Base-by-base conservation (phyloP, 1,284 basidiomycete genomes). In the Apiotrichum veenhuisii region DNA sequence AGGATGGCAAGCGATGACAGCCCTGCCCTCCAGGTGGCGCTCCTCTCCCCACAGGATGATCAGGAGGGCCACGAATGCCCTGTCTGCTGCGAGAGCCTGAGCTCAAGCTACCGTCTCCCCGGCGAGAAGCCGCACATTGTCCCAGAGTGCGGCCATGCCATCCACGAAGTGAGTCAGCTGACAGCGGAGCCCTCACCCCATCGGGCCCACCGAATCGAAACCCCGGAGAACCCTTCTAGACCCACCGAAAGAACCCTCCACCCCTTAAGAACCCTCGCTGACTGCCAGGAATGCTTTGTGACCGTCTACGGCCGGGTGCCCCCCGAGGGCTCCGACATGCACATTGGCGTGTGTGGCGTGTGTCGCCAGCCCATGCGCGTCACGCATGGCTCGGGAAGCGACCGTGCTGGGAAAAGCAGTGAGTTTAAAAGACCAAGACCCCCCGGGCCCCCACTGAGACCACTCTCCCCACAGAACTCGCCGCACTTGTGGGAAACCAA, bases 111-210 rank as follows among this genome's bases (percentile, higher is more conserved):
- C 48, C 59, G 76, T 62, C 80, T 92, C 22, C 89, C 87, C 0
- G 94, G 95, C 18, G 95, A 98, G 79, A 97, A 95, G 73, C 91
- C 94, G 1, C 93, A 97, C 71, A 88, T 98, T 56, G 87, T 96
- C 26, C 95, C 95, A 30, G 87, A 91, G 69, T 98, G 95, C 68
- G 93, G 95, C n/a, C 95, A 98, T 78, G 88, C 90, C 12, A 83
- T 98, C 25, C 95, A 96, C 77, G 88, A 96, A 80, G 91, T 90
- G 63, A 71, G 84, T n/a, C n/a, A n/a, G n/a, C n/a, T n/a, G n/a
- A n/a, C n/a, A n/a, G n/a, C n/a, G n/a, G n/a, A n/a, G n/a, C n/a
- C n/a, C n/a, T n/a, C n/a, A n/a, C n/a, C n/a, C n/a, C n/a, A n/a
- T n/a, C n/a, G n/a, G n/a, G n/a, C n/a, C n/a, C n/a, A n/a, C n/a